phyloP scores from a whole-genome alignment of 2,329 filamentous ascomycete genomes.

The Blumeria graminis region DNA sequence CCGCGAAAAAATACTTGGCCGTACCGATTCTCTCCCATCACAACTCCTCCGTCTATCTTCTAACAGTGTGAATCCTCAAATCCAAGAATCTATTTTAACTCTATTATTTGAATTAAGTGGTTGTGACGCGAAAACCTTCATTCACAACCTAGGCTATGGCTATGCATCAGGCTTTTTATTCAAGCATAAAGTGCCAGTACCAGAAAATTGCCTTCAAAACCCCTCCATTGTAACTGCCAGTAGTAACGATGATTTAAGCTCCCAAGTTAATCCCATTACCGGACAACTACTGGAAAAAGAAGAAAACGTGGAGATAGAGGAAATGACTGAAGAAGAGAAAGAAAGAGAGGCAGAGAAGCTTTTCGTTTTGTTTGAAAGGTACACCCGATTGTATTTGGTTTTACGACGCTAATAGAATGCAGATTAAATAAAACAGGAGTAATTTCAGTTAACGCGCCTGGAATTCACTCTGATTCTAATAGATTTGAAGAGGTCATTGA shows the following conservation, averaged over 20 bases:
- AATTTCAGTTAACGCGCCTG: too few relatives aligned
- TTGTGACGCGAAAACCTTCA: conserved; percentile 54
- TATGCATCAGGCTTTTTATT: conserved; percentile 80
- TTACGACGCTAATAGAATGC: too few relatives aligned
- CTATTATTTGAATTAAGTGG: conserved; percentile 75
- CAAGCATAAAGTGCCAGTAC: conserved; percentile 58
- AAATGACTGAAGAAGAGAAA: conserved; percentile 82
- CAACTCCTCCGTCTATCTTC: conserved; percentile 56
- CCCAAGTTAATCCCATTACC: conserved; percentile 13
- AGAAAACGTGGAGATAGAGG: conserved; percentile 24
- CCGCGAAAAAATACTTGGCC: conserved; percentile 52
- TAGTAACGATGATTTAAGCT: conserved; percentile 11
- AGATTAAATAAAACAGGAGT: too few relatives aligned
- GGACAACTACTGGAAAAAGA: conserved; percentile 13
- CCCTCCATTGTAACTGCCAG: conserved; percentile 16
- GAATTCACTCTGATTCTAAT: too few relatives aligned
- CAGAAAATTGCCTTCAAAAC: conserved; percentile 36
- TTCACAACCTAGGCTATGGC: conserved; percentile 83
- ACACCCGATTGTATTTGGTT: not conserved
- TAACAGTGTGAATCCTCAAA: conserved; percentile 42
- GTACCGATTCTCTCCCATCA: conserved; percentile 47
- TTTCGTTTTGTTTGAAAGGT: conserved; percentile 16
- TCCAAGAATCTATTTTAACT: conserved; percentile 51
- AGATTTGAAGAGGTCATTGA: too few relatives aligned
- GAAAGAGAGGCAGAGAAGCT: conserved; percentile 37